Evolutionary conservation across 139 green algal genomes (phyloP).

Genomic region (Asterochloris sp.): DNA sequence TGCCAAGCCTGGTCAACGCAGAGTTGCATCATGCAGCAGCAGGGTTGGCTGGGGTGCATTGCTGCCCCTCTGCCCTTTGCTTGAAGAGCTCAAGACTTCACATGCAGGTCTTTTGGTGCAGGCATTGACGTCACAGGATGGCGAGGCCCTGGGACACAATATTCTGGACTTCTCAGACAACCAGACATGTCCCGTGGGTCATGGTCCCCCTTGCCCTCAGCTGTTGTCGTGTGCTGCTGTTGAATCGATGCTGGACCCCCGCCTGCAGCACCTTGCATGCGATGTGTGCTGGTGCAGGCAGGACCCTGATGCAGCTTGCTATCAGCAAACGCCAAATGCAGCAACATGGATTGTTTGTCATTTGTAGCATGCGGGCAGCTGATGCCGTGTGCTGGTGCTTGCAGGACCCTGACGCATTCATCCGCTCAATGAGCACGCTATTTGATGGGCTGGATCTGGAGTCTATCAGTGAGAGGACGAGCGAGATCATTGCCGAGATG

Average conservation of each 20-base stretch:
- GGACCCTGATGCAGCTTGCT: neutral
- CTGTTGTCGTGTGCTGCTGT: neutral
- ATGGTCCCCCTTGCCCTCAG: neutral
- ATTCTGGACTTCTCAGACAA: constrained; percentile 57
- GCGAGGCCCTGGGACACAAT: constrained; percentile 37
- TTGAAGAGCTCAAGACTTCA: neutral
- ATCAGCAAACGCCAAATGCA: neutral
- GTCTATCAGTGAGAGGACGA: constrained; percentile 60
- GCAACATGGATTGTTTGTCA: neutral
- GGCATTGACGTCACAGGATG: constrained; percentile 57
- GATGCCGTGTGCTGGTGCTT: neutral
- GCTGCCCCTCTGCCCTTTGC: neutral
- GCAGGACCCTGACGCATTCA: constrained; percentile 56
- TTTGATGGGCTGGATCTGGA: constrained; percentile 69
- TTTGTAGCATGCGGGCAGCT: neutral
- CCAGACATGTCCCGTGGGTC: constrained; percentile 47
- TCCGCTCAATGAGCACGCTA: constrained; percentile 48
- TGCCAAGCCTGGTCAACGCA: too few species aligned
- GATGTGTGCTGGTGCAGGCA: neutral
- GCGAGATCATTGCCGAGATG: constrained; percentile 71
- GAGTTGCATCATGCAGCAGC: neutral
- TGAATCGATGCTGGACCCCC: neutral
- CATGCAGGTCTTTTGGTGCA: neutral
- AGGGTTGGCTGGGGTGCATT: too few species aligned
- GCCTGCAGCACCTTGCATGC: neutral